A percentile compares a stretch with the other conserved stretches of the same genome.
These are phyloP conservation scores for Boletales sp. DNA, from an alignment of 768 basidiomycete genomes.

Conservation along the genomic window DNA sequence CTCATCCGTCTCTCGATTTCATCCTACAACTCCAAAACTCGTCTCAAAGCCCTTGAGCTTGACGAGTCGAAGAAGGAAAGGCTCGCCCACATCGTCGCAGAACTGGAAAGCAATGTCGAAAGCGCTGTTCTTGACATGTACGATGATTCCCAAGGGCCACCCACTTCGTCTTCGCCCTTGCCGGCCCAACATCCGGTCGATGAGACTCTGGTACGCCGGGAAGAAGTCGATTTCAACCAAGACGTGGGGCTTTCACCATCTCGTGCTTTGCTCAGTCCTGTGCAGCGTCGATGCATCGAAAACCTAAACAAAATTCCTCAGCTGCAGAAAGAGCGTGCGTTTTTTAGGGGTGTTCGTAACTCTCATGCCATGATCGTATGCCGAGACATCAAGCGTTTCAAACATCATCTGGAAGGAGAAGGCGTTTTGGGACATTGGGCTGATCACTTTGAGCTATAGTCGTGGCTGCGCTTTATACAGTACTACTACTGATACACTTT, in stretches of 20 bases:
- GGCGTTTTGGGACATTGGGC: constrained; percentile 73
- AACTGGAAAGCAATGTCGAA: constrained; percentile 61
- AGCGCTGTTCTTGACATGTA: constrained; percentile 58
- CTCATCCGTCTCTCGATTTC: constrained; percentile 56
- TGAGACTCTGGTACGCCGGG: not conserved
- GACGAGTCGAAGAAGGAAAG: constrained; percentile 45
- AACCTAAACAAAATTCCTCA: constrained; percentile 65
- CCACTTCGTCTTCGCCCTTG: constrained; percentile 15
- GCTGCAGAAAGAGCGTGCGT: constrained; percentile 67
- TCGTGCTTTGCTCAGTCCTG: constrained; percentile 49
- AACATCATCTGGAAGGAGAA: constrained; percentile 56
- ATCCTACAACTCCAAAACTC: constrained; percentile 55
- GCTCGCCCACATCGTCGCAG: constrained; percentile 54
- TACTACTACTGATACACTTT: too few relatives aligned
- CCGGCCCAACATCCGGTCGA: not conserved
- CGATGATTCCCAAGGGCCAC: constrained; percentile 37
- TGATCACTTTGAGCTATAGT: constrained; percentile 48
- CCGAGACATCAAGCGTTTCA: constrained; percentile 61
- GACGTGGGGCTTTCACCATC: constrained; percentile 15
- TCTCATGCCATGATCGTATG: constrained; percentile 71
- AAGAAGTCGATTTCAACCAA: not conserved
- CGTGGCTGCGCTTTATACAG: not conserved
- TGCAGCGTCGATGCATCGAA: constrained; percentile 54
- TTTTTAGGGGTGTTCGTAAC: constrained; percentile 56
- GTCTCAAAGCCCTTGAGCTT: constrained; percentile 62